Evolutionary conservation across 768 basidiomycete species (phyloP).

Genomic region (Amanita fuliginea): DNA sequence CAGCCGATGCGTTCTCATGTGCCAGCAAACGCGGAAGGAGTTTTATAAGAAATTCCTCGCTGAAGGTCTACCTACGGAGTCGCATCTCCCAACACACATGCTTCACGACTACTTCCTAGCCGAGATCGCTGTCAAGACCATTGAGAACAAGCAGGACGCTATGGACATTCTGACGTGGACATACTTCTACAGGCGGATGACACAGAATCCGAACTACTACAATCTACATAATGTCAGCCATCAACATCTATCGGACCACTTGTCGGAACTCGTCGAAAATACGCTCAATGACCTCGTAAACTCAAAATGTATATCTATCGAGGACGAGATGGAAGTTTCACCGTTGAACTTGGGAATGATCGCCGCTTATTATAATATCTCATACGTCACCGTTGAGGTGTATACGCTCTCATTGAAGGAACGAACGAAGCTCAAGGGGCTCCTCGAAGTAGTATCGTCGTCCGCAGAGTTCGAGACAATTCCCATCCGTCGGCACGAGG

Average conservation of each 20-base stretch:
- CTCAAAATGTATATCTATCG: constrained; percentile 91
- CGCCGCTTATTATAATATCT: constrained; percentile 92
- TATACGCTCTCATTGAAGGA: constrained; percentile 94
- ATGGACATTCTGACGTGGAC: constrained; percentile 99
- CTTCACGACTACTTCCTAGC: constrained; percentile 97
- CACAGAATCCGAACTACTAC: constrained; percentile 94
- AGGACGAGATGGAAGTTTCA: constrained; percentile 88
- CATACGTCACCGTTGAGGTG: constrained; percentile 94
- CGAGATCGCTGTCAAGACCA: constrained; percentile 96
- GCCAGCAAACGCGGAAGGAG: constrained; percentile 94
- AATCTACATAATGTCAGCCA: constrained; percentile 93
- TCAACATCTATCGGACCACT: constrained; percentile 89
- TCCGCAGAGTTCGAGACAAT: constrained; percentile 94
- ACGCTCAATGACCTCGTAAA: constrained; percentile 86
- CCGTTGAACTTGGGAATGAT: constrained; percentile 98
- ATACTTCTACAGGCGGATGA: constrained; percentile 95
- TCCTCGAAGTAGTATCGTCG: constrained; percentile 93
- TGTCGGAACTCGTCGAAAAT: constrained; percentile 92
- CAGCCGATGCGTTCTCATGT: constrained; percentile 94
- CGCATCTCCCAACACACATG: constrained; percentile 79
- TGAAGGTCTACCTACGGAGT: constrained; percentile 97
- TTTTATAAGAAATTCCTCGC: constrained; percentile 98
- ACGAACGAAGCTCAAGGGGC: constrained; percentile 91
- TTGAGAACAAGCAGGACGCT: constrained; percentile 98
- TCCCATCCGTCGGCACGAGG: constrained; percentile 93